These are phyloP conservation scores for Boletellus emodensis DNA, from an alignment of 768 basidiomycete genomes.

Conservation along the genomic window DNA sequence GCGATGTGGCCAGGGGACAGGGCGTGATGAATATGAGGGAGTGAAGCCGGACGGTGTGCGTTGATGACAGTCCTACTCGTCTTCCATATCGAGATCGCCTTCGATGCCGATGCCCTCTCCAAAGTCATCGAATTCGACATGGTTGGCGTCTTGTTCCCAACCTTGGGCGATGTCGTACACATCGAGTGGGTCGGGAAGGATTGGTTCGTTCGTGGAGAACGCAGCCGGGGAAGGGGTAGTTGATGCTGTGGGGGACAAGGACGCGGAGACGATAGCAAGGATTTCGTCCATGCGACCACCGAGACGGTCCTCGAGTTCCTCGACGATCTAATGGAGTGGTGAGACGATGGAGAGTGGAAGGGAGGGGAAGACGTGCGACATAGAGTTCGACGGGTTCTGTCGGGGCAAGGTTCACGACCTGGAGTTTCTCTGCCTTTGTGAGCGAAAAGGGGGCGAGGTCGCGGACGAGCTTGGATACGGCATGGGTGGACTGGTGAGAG, in stretches of 20 bases:
- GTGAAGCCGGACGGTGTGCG: neutral
- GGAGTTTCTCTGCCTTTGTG: constrained; percentile 90
- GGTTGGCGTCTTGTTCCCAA: constrained; percentile 40
- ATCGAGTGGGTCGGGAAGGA: constrained; percentile 5
- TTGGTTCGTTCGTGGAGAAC: neutral
- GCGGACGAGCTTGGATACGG: constrained; percentile 63
- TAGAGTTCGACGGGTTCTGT: constrained; percentile 82
- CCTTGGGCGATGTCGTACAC: constrained; percentile 24
- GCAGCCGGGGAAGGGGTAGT: neutral
- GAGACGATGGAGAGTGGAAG: neutral
- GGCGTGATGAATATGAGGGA: neutral
- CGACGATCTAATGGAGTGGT: constrained; percentile 64
- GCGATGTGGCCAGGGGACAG: neutral
- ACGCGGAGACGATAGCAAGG: constrained; percentile 50
- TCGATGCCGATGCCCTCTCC: constrained; percentile 66
- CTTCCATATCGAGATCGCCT: constrained; percentile 63
- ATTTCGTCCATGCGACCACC: constrained; percentile 68
- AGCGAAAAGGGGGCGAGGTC: constrained; percentile 64
- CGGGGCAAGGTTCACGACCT: constrained; percentile 88
- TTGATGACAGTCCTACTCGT: constrained; percentile 35
- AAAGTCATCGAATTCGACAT: constrained; percentile 58
- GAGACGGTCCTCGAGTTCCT: constrained; percentile 84
- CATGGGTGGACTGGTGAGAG: constrained; percentile 55
- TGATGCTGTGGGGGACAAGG: constrained; percentile 22
- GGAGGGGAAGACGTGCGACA: constrained; percentile 54